Evolutionary conservation across 352 stramenopile genomes (phyloP), one percentile per base, ranked within the genome.

Genomic region (Plasmopara viticola): DNA sequence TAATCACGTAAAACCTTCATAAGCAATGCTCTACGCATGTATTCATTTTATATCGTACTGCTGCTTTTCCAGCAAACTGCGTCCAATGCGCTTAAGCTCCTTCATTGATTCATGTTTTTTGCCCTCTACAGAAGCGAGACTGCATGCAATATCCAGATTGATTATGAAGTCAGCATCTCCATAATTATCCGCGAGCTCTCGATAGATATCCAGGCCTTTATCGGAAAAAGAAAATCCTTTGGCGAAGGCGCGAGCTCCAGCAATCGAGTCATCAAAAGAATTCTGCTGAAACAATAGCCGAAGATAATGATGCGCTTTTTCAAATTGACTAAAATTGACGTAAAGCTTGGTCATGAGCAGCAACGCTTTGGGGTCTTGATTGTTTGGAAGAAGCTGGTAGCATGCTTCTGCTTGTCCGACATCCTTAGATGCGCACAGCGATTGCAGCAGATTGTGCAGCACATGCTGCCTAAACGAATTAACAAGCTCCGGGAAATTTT

Each of bases 331-430:
- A 10, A 64, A 65, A 4, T 69, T 43, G 5, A 86, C 51, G 30
- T 84, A 85, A 6, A 89, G 62, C 35, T 73, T 79, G n/a, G 70
- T 43, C 75, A 90, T 87, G 10, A 59, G 38, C 2, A 86, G 41
- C 28, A 87, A 38, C 3, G 76, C 44, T 28, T 70, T 56, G 2
- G 66, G 38, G 5, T 83, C 64, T 35, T 51, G 34, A 8, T 64
- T 58, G 7, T 49, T 37, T 40, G 71, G 70, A 30, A 86, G 56
- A 3, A 83, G 48, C 4, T 72, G 54, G 45, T 72, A 92, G 39
- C 77, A 89, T 12, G 60, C 58, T 58, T 92, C 78, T 34, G 81
- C 73, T 61, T 69, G 68, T 34, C 82, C 65, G 18, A 85, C 53
- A 34, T 90, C 78, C 37, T 57, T 57, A 29, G 62, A 64, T 13